Conservation (phyloP, 139 green algal genomes). For the Chlamydomonas incerta region DNA sequence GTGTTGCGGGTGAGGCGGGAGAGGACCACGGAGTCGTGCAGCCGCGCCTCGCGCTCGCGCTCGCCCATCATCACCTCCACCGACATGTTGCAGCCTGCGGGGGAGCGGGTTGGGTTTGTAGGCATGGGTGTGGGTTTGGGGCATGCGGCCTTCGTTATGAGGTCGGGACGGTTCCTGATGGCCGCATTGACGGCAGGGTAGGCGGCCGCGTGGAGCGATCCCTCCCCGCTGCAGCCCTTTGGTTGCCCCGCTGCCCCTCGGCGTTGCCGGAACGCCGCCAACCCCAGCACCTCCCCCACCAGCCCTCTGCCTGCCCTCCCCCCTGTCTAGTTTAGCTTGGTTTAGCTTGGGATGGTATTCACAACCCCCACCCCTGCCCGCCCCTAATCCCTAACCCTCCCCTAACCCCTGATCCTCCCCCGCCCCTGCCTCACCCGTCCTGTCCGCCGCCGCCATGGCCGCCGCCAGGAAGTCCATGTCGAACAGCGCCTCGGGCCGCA, state of each 20-base stretch:
- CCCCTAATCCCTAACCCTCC: not conserved
- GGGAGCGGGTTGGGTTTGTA: not conserved
- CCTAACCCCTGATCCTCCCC: not conserved
- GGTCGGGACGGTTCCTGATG: too few relatives aligned
- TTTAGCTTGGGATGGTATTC: too few relatives aligned
- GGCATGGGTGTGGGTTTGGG: too few relatives aligned
- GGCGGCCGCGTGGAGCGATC: too few relatives aligned
- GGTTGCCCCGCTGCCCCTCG: too few relatives aligned
- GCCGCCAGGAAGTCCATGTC: constrained; percentile 54
- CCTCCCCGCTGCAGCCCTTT: too few relatives aligned
- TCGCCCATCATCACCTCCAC: constrained; percentile 46
- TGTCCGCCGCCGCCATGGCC: constrained; percentile 42
- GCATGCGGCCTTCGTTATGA: too few relatives aligned
- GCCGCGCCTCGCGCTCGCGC: constrained; percentile 35
- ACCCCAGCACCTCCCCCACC: too few relatives aligned
- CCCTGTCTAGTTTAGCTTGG: too few relatives aligned
- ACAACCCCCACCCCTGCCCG: not conserved
- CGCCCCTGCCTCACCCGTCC: constrained; percentile 19
- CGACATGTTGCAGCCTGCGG: constrained; percentile 56
- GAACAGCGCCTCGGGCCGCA: constrained; percentile 48
- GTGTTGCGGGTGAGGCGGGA: constrained; percentile 18
- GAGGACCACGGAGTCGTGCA: constrained; percentile 47
- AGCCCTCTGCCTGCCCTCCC: too few relatives aligned
- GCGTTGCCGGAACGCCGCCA: too few relatives aligned
- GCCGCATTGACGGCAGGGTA: too few relatives aligned